These are phyloP conservation scores for Xylaria sp. DNA, from an alignment of 2,329 filamentous ascomycete genomes.

Conservation along the genomic window DNA sequence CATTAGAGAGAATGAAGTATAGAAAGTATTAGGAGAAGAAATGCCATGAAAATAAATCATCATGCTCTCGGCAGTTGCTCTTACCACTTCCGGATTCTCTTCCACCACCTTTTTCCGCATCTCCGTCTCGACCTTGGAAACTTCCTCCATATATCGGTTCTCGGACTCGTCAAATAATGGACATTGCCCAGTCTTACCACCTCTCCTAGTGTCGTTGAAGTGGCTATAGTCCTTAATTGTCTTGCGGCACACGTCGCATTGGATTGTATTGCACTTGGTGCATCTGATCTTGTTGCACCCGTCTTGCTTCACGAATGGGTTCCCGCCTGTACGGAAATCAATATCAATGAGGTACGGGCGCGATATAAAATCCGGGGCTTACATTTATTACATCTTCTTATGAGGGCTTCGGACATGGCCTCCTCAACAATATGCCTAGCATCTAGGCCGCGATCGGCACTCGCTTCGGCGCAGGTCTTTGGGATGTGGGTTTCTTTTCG, in stretches of 20 bases:
- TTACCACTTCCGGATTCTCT: slow-evolving; percentile 65
- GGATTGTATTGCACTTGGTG: slow-evolving; percentile 59
- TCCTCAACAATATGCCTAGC: slow-evolving; percentile 76
- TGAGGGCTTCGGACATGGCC: slow-evolving; percentile 80
- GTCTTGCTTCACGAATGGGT: slow-evolving; percentile 76
- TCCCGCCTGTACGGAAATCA: slow-evolving; percentile 54
- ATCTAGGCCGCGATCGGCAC: slow-evolving; percentile 62
- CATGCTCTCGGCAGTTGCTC: background rate
- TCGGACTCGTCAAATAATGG: slow-evolving; percentile 70
- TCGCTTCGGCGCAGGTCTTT: slow-evolving; percentile 70
- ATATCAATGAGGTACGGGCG: background rate
- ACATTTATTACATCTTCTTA: slow-evolving; percentile 76
- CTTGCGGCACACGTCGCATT: slow-evolving; percentile 76
- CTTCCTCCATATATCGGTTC: slow-evolving; percentile 66
- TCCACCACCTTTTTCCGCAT: slow-evolving; percentile 60
- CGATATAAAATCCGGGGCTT: slow-evolving; percentile 25
- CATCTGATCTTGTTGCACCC: slow-evolving; percentile 90
- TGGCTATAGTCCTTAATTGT: slow-evolving; percentile 68
- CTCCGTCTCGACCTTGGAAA: slow-evolving; percentile 64
- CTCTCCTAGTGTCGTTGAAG: slow-evolving; percentile 62
- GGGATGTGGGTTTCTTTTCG: slow-evolving; percentile 73
- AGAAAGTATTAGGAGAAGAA: background rate
- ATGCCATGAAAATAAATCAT: background rate
- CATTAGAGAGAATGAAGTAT: slow-evolving; percentile 17
- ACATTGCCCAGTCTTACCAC: slow-evolving; percentile 62